These are phyloP conservation scores for Termitomyces sp. DNA, from an alignment of 768 basidiomycete species.

Conservation along the genomic window DNA sequence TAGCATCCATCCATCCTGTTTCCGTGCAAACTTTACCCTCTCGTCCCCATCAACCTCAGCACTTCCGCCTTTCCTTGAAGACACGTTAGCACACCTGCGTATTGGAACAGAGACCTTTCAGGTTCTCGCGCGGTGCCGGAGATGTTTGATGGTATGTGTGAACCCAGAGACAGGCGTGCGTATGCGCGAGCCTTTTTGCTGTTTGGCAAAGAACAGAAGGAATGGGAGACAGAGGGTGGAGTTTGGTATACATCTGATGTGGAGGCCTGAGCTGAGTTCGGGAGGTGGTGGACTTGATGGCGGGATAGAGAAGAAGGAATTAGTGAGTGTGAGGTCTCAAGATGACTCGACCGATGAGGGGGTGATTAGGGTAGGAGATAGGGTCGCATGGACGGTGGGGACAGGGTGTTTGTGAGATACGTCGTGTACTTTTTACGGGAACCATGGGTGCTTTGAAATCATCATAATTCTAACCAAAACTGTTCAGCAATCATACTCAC, in stretches of 20 bases:
- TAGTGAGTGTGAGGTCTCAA: background rate
- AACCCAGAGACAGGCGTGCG: slow-evolving; percentile 8
- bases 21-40: slow-evolving; percentile 13
- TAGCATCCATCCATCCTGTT: slow-evolving; percentile 8
- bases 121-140: slow-evolving; percentile 8
- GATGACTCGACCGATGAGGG: background rate
- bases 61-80: slow-evolving; percentile 9
- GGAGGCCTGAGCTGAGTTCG: slow-evolving; percentile 6
- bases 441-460: no score
- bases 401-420: background rate
- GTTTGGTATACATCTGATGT: slow-evolving; percentile 14
- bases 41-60: background rate
- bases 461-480: no score
- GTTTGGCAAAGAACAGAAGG: slow-evolving; percentile 9
- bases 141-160: slow-evolving; percentile 14
- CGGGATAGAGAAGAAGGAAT: background rate
- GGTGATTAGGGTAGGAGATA: slow-evolving; percentile 10
- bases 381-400: slow-evolving; percentile 5
- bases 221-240: slow-evolving; percentile 12
- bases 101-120: slow-evolving; percentile 12
- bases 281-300: background rate
- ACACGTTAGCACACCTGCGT: slow-evolving; percentile 4
- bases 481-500: no score
- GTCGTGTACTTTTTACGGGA: no score
- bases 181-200: slow-evolving; percentile 13